Base-by-base conservation (phyloP, 2,329 filamentous ascomycete species). In the Mycosphaerella arachidis region DNA sequence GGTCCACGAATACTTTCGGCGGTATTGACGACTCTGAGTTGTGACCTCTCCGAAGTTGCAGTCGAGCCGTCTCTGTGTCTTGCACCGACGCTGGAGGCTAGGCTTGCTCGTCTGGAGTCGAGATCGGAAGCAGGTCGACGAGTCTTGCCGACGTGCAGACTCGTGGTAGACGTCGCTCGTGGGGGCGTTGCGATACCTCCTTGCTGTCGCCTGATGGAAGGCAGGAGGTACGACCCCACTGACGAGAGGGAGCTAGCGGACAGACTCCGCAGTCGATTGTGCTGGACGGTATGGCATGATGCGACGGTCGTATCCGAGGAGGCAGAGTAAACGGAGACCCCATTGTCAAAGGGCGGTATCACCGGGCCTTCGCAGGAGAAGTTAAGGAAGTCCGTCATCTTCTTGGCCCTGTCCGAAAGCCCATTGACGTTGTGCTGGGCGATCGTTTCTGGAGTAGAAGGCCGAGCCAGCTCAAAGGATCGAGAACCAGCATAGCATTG, bases 221-320 rank as follows among this genome's bases (percentile, higher is more conserved):
- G 52, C 29, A 61, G 48, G 18, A 67, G 61, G 46, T 62, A 56
- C 13, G 69, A 69, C 18, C 60, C 58, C 30, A 59, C 60, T 3
- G 67, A 71, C 9, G 66, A 67, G 35, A 67, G 60, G n/a, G 69
- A 71, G 60, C 59, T 68, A 37, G 64, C 62, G 27, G 69, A 71
- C n/a, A 68, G 52, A 57, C 65, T 69, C 31, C 68, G 66, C 10
- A 68, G 58, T 50, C 61, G 65, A 29, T 64, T 60, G 31, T 67
- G 68, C 33, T 67, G 66, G 13, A 70, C 69, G 4, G 69, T 71
- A 20, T 62, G 63, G 18, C 48, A 55, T 12, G 68, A 68, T 48
- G 58, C 61, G 37, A 63, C 56, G 55, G 66, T 69, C 18, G 63
- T 55, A 30, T 57, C 55, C 1, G 68, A 70, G 33, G 63, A 67